Evolutionary conservation across 768 basidiomycete species (phyloP), one percentile per base, ranked within the genome.

Genomic region (Podaxis sp.): DNA sequence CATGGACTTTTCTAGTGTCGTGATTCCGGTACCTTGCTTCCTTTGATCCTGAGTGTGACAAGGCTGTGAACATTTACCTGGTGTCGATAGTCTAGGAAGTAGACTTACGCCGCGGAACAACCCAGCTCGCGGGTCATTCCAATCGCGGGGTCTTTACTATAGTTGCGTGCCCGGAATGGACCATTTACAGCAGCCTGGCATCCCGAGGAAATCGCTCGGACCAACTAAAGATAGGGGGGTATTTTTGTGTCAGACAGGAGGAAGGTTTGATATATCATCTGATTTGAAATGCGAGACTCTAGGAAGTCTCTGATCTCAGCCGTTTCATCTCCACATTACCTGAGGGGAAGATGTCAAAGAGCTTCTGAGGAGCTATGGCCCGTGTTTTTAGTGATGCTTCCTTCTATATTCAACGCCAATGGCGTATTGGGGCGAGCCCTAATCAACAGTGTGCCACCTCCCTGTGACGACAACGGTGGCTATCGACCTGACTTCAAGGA

Each of bases 201-300:
- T 23, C 50, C 56, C 57, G 57, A 59, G 57, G 57, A 52, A 52
- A 38, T 42, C 57, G 14, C 35, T 59, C 57, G 57, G 57, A 59
- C 57, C 44, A 51, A 40, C 50, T 42, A 59, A 51, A 50, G 38
- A 51, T 51, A 52, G 35, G 23, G 47, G 35, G 6, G 27, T 48
- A 58, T 48, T 27, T 37, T 47, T 23, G 55, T 21, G 14, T 56
- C n/a, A 6, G 55, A 55, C 55, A 57, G 21, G 55, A 44, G 36
- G 50, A 18, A n/a, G 11, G 28, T n/a, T 25, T 28, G 37, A 54
- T 54, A 38, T 37, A 54, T 54, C 52, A 55, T 40, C 42, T 32
- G 54, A 55, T 55, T 42, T 28, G 16, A 44, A 55, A 44, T 6
- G 42, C 16, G 5, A 44, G 42, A 16, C 42, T 7, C 18, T 44